Conservation (phyloP, 208 protist genomes). For the Trypanosoma rangeli region DNA sequence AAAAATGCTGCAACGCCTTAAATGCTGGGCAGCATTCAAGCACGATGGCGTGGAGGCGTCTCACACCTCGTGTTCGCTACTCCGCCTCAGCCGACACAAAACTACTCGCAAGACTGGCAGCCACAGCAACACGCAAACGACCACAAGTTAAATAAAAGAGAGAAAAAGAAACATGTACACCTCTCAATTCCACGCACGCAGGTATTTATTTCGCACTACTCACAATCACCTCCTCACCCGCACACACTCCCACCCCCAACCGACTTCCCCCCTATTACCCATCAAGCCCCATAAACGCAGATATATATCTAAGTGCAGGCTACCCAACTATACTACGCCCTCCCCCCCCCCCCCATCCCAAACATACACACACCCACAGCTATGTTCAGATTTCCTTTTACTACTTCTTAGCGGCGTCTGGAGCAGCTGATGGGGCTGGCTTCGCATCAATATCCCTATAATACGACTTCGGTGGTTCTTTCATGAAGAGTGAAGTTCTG, state of each 20-base stretch:
- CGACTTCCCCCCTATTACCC: neutral
- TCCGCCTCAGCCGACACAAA: conserved; percentile 2
- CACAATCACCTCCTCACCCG: neutral
- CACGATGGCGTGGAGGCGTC: neutral
- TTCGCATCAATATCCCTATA: conserved; percentile 81
- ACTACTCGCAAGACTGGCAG: neutral
- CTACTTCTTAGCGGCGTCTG: conserved; percentile 55
- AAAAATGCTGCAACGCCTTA: neutral
- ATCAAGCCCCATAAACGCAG: neutral
- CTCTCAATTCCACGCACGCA: conserved; percentile 10
- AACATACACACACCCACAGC: neutral
- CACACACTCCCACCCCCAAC: neutral
- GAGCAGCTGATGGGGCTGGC: conserved; percentile 31
- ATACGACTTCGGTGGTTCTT: conserved; percentile 80
- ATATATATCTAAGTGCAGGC: neutral
- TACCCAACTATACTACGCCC: neutral
- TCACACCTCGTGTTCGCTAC: neutral
- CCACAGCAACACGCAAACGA: conserved; percentile 12
- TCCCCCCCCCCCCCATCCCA: conserved; percentile 1
- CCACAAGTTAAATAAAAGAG: conserved; percentile 1
- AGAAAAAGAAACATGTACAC: conserved; percentile 5
- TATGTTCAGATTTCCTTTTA: conserved; percentile 15
- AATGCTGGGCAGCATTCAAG: neutral
- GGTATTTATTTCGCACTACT: conserved; percentile 9
- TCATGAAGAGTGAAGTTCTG: conserved; percentile 84